These are phyloP conservation scores for Aulographum hederae DNA, from an alignment of 2,329 filamentous ascomycete species.

Conservation along the genomic window DNA sequence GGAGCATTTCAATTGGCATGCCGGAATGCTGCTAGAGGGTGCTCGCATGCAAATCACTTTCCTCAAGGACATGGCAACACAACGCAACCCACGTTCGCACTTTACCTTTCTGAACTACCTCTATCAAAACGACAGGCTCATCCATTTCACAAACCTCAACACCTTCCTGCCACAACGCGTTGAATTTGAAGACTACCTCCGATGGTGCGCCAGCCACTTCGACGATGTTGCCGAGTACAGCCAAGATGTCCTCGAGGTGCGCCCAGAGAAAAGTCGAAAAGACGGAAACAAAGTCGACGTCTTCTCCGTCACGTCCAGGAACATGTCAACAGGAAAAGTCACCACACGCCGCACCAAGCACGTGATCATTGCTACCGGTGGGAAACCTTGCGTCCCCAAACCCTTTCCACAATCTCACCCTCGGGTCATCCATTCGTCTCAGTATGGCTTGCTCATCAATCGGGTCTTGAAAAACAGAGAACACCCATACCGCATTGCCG, in stretches of 20 bases:
- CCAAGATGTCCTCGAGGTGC: slow-evolving; percentile 56
- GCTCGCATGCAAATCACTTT: slow-evolving; percentile 97
- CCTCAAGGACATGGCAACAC: slow-evolving; percentile 83
- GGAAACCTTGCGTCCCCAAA: slow-evolving; percentile 51
- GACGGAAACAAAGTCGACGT: slow-evolving; percentile 34
- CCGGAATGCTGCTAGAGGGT: slow-evolving; percentile 84
- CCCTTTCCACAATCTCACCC: slow-evolving; percentile 51
- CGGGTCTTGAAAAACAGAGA: slow-evolving; percentile 38
- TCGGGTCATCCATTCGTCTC: slow-evolving; percentile 71
- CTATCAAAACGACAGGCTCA: slow-evolving; percentile 59
- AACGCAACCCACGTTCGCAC: slow-evolving; percentile 70
- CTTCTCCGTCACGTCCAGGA: slow-evolving; percentile 50
- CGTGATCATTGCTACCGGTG: slow-evolving; percentile 52
- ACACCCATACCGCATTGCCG: slow-evolving; percentile 53
- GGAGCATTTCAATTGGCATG: slow-evolving; percentile 70
- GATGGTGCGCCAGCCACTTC: slow-evolving; percentile 78
- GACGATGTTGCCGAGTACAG: slow-evolving; percentile 54
- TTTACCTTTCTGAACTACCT: slow-evolving; percentile 97
- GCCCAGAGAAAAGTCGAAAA: slow-evolving; percentile 35
- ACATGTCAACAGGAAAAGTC: slow-evolving; percentile 36
- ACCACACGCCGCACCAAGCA: slow-evolving; percentile 41
- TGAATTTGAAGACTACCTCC: slow-evolving; percentile 91
- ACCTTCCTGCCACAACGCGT: slow-evolving; percentile 74
- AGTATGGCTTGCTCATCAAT: slow-evolving; percentile 52
- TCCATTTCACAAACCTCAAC: slow-evolving; percentile 77